phyloP scores from a whole-genome alignment of 140 eudicot genomes.

The Cichorium intybus region DNA sequence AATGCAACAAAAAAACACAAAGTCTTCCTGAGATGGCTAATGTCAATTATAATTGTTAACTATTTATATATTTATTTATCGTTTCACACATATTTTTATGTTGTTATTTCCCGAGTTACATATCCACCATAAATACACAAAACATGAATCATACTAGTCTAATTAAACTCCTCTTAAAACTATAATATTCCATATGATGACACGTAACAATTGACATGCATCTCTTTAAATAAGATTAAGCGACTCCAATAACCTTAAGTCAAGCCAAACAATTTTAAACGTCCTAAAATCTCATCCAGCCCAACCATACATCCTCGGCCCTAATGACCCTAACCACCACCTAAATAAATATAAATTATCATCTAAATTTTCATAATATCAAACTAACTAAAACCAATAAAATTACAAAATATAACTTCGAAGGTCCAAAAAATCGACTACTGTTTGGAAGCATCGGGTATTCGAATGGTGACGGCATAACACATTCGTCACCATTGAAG shows the following conservation, averaged over 20 bases:
- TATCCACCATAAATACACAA: neutral
- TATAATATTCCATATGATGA: neutral
- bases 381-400: neutral
- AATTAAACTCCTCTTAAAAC: no score
- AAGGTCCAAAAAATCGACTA: conserved; percentile 11
- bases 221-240: neutral
- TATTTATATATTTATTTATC: no score
- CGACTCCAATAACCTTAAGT: neutral
- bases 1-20: no score
- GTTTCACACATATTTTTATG: no score
- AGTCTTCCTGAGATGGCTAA: no score
- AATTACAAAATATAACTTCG: conserved; percentile 9
- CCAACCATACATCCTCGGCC: conserved; percentile 3
- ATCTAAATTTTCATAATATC: neutral
- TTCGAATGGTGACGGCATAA: conserved; percentile 67
- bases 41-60: no score
- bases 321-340: neutral
- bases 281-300: neutral
- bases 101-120: neutral
- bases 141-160: neutral
- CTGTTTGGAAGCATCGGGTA: conserved; percentile 69
- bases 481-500: conserved; percentile 73
- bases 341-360: neutral
- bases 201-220: neutral
- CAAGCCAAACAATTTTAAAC: neutral